These are phyloP conservation scores for Monascus purpureus DNA, from an alignment of 495 filamentous ascomycete species.

Conservation along the genomic window DNA sequence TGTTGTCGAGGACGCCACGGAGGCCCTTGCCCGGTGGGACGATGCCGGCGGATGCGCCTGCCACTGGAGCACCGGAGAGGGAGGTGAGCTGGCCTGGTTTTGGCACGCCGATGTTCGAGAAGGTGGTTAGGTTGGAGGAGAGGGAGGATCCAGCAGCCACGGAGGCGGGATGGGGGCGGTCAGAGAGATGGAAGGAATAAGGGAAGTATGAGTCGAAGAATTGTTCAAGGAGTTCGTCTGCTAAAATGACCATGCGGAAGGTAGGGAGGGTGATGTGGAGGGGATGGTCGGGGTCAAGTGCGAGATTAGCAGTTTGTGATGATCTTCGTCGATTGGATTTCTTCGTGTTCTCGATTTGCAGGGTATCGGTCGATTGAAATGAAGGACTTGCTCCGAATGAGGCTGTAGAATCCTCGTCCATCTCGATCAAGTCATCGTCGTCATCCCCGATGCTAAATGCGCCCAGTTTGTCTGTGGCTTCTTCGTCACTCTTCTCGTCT, in stretches of 20 bases:
- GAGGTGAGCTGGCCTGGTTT: slow-evolving; percentile 20
- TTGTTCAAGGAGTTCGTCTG: slow-evolving; percentile 86
- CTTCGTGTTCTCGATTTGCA: background rate
- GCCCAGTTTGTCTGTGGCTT: slow-evolving; percentile 33
- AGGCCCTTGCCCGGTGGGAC: slow-evolving; percentile 60
- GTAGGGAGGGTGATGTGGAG: slow-evolving; percentile 94
- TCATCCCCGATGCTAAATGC: slow-evolving; percentile 71
- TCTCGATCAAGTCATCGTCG: slow-evolving; percentile 54
- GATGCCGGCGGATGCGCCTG: slow-evolving; percentile 35
- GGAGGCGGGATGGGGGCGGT: slow-evolving; percentile 25
- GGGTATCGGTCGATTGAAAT: too few species aligned
- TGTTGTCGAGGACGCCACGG: slow-evolving; percentile 87
- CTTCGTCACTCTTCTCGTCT: slow-evolving; percentile 5
- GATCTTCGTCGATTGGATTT: slow-evolving; percentile 6
- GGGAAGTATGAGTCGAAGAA: slow-evolving; percentile 84
- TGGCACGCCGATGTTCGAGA: slow-evolving; percentile 49
- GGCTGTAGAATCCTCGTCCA: slow-evolving; percentile 23
- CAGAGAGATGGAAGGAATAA: slow-evolving; percentile 54
- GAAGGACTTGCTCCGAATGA: too few species aligned
- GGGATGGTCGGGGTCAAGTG: slow-evolving; percentile 82
- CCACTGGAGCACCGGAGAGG: slow-evolving; percentile 23
- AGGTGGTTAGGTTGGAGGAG: slow-evolving; percentile 66
- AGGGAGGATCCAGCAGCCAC: slow-evolving; percentile 45
- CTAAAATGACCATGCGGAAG: slow-evolving; percentile 96
- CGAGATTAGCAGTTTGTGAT: slow-evolving; percentile 56